Percentiles rank a stretch among this genome's conserved stretches.
Evolutionary conservation across 495 filamentous ascomycete genomes (phyloP).

Genomic region (Lepidopterella palustris): DNA sequence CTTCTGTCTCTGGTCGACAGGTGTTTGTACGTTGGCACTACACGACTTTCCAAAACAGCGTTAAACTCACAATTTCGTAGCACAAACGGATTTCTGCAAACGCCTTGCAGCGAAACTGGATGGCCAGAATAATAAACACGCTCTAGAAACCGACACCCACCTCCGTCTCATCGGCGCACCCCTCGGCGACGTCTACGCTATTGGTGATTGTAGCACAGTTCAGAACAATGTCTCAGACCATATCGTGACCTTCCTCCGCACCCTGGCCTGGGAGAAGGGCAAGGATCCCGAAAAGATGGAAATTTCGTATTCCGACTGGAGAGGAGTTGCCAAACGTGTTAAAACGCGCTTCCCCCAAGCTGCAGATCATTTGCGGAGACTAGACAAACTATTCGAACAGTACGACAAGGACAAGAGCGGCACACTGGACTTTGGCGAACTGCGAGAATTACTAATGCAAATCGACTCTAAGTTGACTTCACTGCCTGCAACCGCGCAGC

Average conservation of each 20-base stretch:
- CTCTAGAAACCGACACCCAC: constrained; percentile 92
- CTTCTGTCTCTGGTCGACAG: constrained; percentile 97
- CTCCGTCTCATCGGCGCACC: constrained; percentile 87
- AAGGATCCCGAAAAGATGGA: constrained; percentile 76
- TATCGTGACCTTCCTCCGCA: constrained; percentile 79
- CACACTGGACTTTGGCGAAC: constrained; percentile 87
- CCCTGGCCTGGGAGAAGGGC: constrained; percentile 85
- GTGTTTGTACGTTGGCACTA: too few species aligned
- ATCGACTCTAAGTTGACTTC: constrained; percentile 41
- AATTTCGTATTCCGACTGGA: constrained; percentile 84
- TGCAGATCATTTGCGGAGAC: constrained; percentile 75
- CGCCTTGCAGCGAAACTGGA: constrained; percentile 61
- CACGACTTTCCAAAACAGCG: too few species aligned
- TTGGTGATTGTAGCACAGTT: constrained; percentile 80
- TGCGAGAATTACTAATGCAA: constrained; percentile 78
- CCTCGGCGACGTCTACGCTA: constrained; percentile 90
- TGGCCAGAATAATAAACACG: constrained; percentile 78
- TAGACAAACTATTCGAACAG: constrained; percentile 81
- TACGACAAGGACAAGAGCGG: constrained; percentile 92
- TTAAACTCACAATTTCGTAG: too few species aligned
- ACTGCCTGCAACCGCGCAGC: constrained; percentile 65
- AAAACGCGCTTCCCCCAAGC: constrained; percentile 91
- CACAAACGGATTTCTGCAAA: constrained; percentile 74
- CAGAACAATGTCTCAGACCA: constrained; percentile 90
- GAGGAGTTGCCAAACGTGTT: constrained; percentile 69